A percentile compares a stretch with the other conserved stretches of the same genome.
Evolutionary conservation across 345 rosid species (phyloP).

Genomic region (Pistacia vera): DNA sequence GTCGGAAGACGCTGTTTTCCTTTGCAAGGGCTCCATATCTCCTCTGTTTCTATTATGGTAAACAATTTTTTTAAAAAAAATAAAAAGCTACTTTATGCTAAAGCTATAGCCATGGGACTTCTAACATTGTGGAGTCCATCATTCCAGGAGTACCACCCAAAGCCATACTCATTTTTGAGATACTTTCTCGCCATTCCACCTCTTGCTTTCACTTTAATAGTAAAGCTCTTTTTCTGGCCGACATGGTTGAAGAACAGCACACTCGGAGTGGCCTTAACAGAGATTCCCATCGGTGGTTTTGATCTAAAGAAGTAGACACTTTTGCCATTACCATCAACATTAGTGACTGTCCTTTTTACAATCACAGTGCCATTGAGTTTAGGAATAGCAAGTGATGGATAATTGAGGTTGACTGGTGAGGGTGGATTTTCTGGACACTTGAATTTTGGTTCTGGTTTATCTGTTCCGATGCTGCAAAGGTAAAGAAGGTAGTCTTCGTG

Average conservation of each 20-base stretch:
- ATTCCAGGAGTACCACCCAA: constrained; percentile 81
- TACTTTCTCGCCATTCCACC: neutral
- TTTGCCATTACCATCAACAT: constrained; percentile 44
- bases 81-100: constrained; percentile 25
- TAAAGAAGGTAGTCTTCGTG: constrained; percentile 55
- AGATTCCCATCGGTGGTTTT: constrained; percentile 50
- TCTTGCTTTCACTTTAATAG: constrained; percentile 34
- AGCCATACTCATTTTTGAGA: constrained; percentile 45
- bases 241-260: constrained; percentile 42
- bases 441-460: constrained; percentile 25
- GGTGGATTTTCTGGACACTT: constrained; percentile 41
- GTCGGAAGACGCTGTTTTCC: too few species aligned
- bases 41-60: neutral
- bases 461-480: constrained; percentile 44
- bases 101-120: constrained; percentile 70
- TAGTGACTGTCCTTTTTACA: constrained; percentile 66
- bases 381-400: constrained; percentile 64
- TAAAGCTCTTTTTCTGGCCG: constrained; percentile 62
- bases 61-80: neutral
- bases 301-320: constrained; percentile 44
- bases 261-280: constrained; percentile 49
- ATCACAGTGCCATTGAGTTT: constrained; percentile 35
- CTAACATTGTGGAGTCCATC: constrained; percentile 55
- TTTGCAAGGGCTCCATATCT: neutral
- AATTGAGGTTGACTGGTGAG: constrained; percentile 53